Evolutionary conservation across 495 filamentous ascomycete genomes (phyloP).

Genomic region (Lasiosphaeris hirsuta): DNA sequence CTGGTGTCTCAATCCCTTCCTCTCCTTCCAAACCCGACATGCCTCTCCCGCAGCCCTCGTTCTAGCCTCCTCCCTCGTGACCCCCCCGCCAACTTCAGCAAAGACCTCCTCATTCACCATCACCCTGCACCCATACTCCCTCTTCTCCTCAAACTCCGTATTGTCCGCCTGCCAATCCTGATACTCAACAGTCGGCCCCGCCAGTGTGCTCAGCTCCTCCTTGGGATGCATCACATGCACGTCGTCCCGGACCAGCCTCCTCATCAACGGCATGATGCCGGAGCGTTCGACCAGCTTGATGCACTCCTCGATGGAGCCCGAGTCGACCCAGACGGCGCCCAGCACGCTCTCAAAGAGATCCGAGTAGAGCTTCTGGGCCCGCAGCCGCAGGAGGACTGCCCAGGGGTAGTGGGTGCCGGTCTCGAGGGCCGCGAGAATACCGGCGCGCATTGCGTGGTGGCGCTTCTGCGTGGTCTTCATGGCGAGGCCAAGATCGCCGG

Average conservation of each 20-base stretch:
- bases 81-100: conserved; percentile 43
- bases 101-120: conserved; percentile 48
- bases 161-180: conserved; percentile 15
- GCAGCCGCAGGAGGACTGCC: conserved; percentile 61
- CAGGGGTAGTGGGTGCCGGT: conserved; percentile 64
- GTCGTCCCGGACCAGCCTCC: conserved; percentile 53
- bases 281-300: conserved; percentile 55
- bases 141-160: conserved; percentile 21
- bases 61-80: conserved; percentile 53
- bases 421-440: conserved; percentile 44
- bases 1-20: not conserved
- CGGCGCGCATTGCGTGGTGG: conserved; percentile 46
- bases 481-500: conserved; percentile 36
- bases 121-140: conserved; percentile 47
- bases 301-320: conserved; percentile 58
- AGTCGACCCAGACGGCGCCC: conserved; percentile 85
- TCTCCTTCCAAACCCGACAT: conserved; percentile 24
- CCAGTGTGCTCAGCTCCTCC: conserved; percentile 60
- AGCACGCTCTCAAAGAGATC: conserved; percentile 80
- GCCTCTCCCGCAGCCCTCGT: conserved; percentile 55
- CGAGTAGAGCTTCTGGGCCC: conserved; percentile 76
- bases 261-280: conserved; percentile 62
- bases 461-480: conserved; percentile 45
- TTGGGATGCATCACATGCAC: conserved; percentile 73
- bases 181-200: conserved; percentile 53